Evolutionary conservation across 2,329 filamentous ascomycete species (phyloP), one percentile per base, ranked within the genome.

Genomic region (Neonectria ditissima): DNA sequence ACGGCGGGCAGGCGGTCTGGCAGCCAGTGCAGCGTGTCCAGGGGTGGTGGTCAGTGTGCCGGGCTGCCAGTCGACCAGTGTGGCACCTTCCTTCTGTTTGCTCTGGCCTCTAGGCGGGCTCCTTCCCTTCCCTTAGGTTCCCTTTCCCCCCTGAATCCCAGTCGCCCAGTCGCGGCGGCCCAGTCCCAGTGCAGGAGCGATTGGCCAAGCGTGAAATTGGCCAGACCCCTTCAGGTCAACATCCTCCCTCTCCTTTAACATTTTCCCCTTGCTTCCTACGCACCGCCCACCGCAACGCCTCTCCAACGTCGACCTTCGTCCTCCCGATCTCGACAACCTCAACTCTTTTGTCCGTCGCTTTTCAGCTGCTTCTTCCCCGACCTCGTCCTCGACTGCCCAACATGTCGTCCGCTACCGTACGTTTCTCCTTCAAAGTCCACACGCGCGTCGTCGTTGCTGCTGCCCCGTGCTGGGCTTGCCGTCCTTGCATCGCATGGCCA

Each of bases 401-500:
- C 59, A 78, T 78, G 76, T 78, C 74, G 65, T 77, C 76, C 60
- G 66, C 74, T 67, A 71, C 75, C 67, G 75, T 78, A 78, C 55
- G 76, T 78, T 63, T 51, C 62, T 54, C 62, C 22, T 13, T 22
- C 50, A 20, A 22, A 30, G n/a, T 34, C 48, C 48, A 22, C 41
- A 48, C 53, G 44, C 55, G 51, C 66, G 24, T 55, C 66, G 24
- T 55, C 51, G 48, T 61, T 28, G 59, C 51, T 55, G 16, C 26
- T 59, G 52, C 65, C 45, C 69, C 62, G 66, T 59, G 67, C 65
- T 61, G 60, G 62, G 30, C 26, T 60, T 39, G 55, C 51, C 57
- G 47, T 59, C 53, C 45, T 53, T 56, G 50, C 50, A 58, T 53
- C 24, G 54, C 60, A 62, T 55, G 55, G 34, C 55, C 60, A 37